Conservation (phyloP, 1,139 yeast genomes). For the Blastobotrys buckinghamii region DNA sequence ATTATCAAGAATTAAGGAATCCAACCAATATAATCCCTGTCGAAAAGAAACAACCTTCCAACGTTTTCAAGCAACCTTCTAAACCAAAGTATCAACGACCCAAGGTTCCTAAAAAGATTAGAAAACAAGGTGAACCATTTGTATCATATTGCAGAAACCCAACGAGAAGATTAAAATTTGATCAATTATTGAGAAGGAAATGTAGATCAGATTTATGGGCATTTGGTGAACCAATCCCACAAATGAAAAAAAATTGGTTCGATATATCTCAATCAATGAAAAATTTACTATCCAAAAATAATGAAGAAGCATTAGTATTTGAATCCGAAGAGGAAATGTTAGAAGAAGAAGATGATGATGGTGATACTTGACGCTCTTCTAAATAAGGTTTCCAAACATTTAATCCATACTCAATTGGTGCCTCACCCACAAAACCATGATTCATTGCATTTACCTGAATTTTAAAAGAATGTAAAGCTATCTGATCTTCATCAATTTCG, state of each 20-base stretch:
- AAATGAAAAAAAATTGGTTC: conserved; percentile 57
- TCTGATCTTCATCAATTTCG: conserved; percentile 5
- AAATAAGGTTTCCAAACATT: conserved; percentile 4
- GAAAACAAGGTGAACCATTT: conserved; percentile 11
- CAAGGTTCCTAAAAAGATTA: background rate
- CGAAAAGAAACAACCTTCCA: no score
- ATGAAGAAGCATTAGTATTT: background rate
- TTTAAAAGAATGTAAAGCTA: conserved; percentile 10
- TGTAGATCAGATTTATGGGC: conserved; percentile 20
- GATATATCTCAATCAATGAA: conserved; percentile 83
- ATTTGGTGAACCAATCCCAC: conserved; percentile 23
- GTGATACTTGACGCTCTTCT: no score
- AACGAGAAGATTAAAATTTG: conserved; percentile 20
- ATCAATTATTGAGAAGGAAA: conserved; percentile 18
- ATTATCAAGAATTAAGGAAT: background rate
- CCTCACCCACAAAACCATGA: background rate
- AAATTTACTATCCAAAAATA: conserved; percentile 4
- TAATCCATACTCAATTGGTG: conserved; percentile 3
- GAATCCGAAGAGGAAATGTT: background rate
- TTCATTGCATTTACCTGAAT: background rate
- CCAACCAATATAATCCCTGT: no score
- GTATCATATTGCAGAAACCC: conserved; percentile 19
- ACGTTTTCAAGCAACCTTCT: background rate
- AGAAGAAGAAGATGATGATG: background rate
- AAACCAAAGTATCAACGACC: background rate